A percentile compares a stretch with the other conserved stretches of the same genome.
phyloP scores from a whole-genome alignment of 257 asterid genomes.

The Fraxinus pennsylvanica region DNA sequence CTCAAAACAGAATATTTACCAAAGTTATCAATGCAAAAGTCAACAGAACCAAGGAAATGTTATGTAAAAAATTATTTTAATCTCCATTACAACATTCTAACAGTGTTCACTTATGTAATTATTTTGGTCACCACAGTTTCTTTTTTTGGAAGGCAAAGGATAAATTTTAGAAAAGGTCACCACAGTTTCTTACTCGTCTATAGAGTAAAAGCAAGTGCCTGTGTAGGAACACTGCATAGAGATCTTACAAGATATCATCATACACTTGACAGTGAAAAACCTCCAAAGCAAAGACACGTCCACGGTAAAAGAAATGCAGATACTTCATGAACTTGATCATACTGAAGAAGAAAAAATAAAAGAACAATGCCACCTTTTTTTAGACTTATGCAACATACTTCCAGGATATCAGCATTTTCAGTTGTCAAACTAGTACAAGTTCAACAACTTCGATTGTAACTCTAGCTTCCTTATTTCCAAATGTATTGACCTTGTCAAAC shows the following conservation, averaged over 20 bases:
- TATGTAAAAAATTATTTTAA: neutral
- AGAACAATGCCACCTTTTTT: neutral
- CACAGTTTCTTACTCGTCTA: neutral
- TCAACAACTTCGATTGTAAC: neutral
- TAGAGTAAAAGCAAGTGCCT: neutral
- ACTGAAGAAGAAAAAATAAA: neutral
- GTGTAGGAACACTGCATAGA: neutral
- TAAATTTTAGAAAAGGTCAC: neutral
- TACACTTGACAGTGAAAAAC: neutral
- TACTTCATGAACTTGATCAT: neutral
- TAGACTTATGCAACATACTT: neutral
- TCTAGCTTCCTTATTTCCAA: neutral
- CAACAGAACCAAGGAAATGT: neutral
- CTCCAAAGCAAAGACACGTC: neutral
- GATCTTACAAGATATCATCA: neutral
- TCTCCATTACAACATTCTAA: neutral
- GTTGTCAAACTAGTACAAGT: neutral
- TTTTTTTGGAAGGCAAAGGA: neutral
- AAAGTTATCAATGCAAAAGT: neutral
- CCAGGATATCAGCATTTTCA: neutral
- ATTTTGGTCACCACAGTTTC: neutral
- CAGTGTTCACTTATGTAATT: neutral
- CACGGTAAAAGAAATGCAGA: neutral
- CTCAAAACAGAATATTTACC: neutral
- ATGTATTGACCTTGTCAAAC: neutral